A percentile compares a stretch with the other conserved stretches of the same genome.
Conservation (phyloP, 2,329 filamentous ascomycete species). For the Scedosporium dehoogii region DNA sequence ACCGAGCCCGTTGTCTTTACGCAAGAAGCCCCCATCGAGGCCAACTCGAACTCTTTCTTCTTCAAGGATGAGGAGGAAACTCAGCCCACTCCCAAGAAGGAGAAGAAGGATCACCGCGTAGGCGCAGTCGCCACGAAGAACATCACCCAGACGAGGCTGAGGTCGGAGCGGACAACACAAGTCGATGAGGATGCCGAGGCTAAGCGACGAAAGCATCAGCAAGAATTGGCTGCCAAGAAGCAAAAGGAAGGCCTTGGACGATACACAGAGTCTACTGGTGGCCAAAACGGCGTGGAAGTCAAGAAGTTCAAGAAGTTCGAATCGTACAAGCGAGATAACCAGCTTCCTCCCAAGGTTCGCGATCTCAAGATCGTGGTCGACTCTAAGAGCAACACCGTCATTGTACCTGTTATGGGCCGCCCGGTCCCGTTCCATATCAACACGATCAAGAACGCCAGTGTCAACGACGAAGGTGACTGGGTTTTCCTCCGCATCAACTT, state of each 20-base stretch:
- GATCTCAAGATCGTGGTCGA: conserved; percentile 88
- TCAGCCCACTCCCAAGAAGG: conserved; percentile 77
- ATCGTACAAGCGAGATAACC: conserved; percentile 96
- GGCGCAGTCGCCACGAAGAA: conserved; percentile 89
- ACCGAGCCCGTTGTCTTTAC: conserved; percentile 84
- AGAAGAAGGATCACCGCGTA: conserved; percentile 73
- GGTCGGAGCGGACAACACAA: conserved; percentile 81
- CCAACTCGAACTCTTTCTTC: conserved; percentile 94
- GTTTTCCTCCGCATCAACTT: conserved; percentile 95
- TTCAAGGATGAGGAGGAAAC: conserved; percentile 94
- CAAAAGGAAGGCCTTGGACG: conserved; percentile 77
- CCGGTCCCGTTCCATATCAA: conserved; percentile 96
- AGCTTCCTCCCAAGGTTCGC: conserved; percentile 72
- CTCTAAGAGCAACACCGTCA: conserved; percentile 77
- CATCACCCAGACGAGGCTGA: conserved; percentile 85
- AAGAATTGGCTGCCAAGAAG: conserved; percentile 77
- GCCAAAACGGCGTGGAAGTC: conserved; percentile 79
- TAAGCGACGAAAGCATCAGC: conserved; percentile 82
- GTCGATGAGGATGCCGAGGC: conserved; percentile 85
- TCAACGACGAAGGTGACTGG: conserved; percentile 91
- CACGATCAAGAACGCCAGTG: conserved; percentile 98
- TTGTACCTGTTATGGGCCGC: conserved; percentile 93
- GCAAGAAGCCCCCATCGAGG: conserved; percentile 79
- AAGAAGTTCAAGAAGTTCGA: conserved; percentile 99
- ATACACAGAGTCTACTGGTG: conserved; percentile 77